Conservation (phyloP, 768 basidiomycete genomes). For the Clitopilus hobsonii region DNA sequence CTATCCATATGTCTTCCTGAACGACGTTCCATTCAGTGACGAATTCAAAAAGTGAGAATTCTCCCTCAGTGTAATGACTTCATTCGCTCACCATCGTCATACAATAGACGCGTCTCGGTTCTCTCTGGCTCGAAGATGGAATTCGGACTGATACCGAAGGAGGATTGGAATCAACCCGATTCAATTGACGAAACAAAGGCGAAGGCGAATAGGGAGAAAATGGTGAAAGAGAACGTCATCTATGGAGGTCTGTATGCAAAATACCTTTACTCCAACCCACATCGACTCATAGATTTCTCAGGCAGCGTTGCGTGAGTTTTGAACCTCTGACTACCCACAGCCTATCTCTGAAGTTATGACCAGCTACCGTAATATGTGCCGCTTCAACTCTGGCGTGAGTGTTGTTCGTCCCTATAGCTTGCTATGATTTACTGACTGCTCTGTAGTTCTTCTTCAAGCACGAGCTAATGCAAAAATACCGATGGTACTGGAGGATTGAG, state of each 20-base stretch:
- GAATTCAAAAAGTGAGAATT: slow-evolving; percentile 60
- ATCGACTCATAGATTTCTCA: slow-evolving; percentile 1
- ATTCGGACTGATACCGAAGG: slow-evolving; percentile 63
- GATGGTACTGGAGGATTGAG: slow-evolving; percentile 70
- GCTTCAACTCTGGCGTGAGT: slow-evolving; percentile 65
- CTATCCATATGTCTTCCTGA: slow-evolving; percentile 89
- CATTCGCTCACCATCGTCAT: neutral
- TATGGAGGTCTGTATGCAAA: slow-evolving; percentile 33
- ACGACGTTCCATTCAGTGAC: slow-evolving; percentile 75
- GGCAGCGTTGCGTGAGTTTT: slow-evolving; percentile 25
- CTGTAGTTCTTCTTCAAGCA: slow-evolving; percentile 72
- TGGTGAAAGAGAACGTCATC: slow-evolving; percentile 46
- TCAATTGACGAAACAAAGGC: slow-evolving; percentile 77
- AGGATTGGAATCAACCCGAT: slow-evolving; percentile 74
- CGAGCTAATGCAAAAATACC: slow-evolving; percentile 57
- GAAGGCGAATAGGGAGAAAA: slow-evolving; percentile 46
- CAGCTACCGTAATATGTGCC: slow-evolving; percentile 76
- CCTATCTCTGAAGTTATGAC: too few relatives aligned
- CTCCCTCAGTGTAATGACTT: neutral
- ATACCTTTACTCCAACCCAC: neutral
- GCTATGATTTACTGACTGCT: slow-evolving; percentile 22
- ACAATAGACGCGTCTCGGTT: slow-evolving; percentile 17
- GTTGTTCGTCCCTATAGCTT: slow-evolving; percentile 12
- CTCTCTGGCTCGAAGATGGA: slow-evolving; percentile 24
- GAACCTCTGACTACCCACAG: neutral